Base-by-base conservation (phyloP, 768 basidiomycete species). In the Amanita pseudoporphyria region DNA sequence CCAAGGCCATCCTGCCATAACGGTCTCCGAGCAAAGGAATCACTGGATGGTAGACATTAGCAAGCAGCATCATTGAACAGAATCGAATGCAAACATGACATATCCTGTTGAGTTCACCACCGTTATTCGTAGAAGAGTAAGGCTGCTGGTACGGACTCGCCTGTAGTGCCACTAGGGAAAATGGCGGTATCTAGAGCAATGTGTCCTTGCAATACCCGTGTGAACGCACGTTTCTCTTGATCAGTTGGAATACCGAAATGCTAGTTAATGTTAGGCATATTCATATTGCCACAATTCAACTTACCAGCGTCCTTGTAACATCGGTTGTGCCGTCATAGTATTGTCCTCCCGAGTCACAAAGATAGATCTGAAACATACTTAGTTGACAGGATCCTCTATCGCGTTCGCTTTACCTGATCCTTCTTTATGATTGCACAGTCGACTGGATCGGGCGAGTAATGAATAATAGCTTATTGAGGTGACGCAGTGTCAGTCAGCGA, bases 311-410 rank as follows among this genome's bases (percentile, higher is more conserved):
- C 37, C 94, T 73, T 1, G 93, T 95, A 13, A 87, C 87, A 60
- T 99, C 95, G 1, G 96, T 99, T 0, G 95, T 98, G 9, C 95
- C 95, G 56, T 98, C 95, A 30, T 79, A 63, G 67, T 83, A 95
- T 66, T 96, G 93, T 2, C 87, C 89, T 60, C 94, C 94, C 33
- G 88, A 91, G 61, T 98, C 94, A 57, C 93, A 66, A 32, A 71
- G 60, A 52, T 67, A 72, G 5, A 72, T 73, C 62, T 79, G 19
- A 39, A 14, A 43, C 24, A 49, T 28, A 16, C 24, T 16, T 16
- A 3, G 7, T 31, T 19, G 6, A 38, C 1, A 32, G 16, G n/a
- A 42, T 18, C 19, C 47, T 12, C 9, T 39, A 9, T 43, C 45
- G 3, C 26, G 1, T 18, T 32, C 58, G n/a, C n/a, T n/a, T 24